These are phyloP conservation scores for Mycena haematopus DNA, from an alignment of 768 basidiomycete species.

Conservation along the genomic window DNA sequence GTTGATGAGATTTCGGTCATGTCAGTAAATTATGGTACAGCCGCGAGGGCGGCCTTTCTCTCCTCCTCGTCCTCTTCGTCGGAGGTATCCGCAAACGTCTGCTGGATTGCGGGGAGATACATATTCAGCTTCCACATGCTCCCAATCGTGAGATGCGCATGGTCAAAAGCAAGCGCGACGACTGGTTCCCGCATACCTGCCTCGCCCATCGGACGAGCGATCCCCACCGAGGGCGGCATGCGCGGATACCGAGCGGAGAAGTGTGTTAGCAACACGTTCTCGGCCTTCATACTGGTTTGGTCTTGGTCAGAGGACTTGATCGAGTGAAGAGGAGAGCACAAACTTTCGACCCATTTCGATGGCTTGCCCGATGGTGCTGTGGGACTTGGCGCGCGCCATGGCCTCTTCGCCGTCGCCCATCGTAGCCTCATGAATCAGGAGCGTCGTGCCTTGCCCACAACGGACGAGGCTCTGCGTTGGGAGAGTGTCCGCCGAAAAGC, in stretches of 20 bases:
- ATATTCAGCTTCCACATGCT: conserved; percentile 87
- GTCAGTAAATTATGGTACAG: conserved; percentile 8
- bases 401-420: conserved; percentile 85
- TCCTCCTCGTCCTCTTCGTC: conserved; percentile 54
- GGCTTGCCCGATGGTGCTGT: conserved; percentile 91
- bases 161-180: conserved; percentile 84
- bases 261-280: conserved; percentile 89
- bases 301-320: not conserved
- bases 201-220: conserved; percentile 28
- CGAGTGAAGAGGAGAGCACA: conserved; percentile 33
- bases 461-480: conserved; percentile 72
- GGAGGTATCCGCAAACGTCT: conserved; percentile 58
- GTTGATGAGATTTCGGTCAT: conserved; percentile 1
- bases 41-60: conserved; percentile 22
- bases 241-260: conserved; percentile 96
- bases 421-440: conserved; percentile 94
- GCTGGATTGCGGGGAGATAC: conserved; percentile 76
- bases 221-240: conserved; percentile 62
- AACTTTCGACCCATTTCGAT: conserved; percentile 77
- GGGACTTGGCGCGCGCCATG: conserved; percentile 76
- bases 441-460: conserved; percentile 69
- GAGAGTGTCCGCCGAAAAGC: conserved; percentile 92
- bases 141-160: conserved; percentile 70
- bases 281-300: conserved; percentile 75
- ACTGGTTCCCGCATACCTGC: conserved; percentile 43